Evolutionary conservation across 805 yeast genomes (phyloP), one percentile per base, ranked within the genome.

Genomic region (Yamadazyma phyllophila): DNA sequence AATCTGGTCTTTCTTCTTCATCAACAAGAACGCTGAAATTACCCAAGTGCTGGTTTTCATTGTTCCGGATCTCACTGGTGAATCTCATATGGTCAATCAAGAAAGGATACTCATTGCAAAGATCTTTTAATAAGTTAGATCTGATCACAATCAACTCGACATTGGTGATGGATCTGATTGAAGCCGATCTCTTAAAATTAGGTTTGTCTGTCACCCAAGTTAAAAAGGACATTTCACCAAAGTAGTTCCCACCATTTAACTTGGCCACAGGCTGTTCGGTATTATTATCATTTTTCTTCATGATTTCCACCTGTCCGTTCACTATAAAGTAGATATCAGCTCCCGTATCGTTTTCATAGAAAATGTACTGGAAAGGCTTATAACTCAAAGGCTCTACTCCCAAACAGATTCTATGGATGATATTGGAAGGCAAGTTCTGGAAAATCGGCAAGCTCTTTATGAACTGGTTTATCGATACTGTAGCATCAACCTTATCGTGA

Each of bases 221-320:
- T 35, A 85, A 62, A 53, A 85, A 85, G 0, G 88, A 78, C 83
- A 85, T 82, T 60, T 85, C 92, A 16, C 94, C 94, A 64, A 85
- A 84, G 62, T 82, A 84, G 29, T 81, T 75, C 15, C 86, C 88
- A 12, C 79, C 63, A 2, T 79, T 74, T 20, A 86, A 64, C 46
- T 88, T 71, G 3, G 87, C 89, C 32, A 81, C 59, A 1, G 75
- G 66, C 30, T 65, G 62, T 42, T 42, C 45, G 16, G 43, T 32
- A 3, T 41, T 15, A 15, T 56, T 49, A 3, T 53, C 53, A 12
- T 43, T 35, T 4, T 39, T n/a, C 45, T 65, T 80, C 7, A 84
- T 47, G 0, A 84, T 88, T 58, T 86, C 91, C 4, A 84, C 87
- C 53, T 80, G 83, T 8, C 94, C 94, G 52, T 68, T 72, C 7